Percentiles rank a stretch among this genome's conserved stretches.
Evolutionary conservation across 2,329 filamentous ascomycete species (phyloP).

Genomic region (Cladosporium austrohemisphaericum): DNA sequence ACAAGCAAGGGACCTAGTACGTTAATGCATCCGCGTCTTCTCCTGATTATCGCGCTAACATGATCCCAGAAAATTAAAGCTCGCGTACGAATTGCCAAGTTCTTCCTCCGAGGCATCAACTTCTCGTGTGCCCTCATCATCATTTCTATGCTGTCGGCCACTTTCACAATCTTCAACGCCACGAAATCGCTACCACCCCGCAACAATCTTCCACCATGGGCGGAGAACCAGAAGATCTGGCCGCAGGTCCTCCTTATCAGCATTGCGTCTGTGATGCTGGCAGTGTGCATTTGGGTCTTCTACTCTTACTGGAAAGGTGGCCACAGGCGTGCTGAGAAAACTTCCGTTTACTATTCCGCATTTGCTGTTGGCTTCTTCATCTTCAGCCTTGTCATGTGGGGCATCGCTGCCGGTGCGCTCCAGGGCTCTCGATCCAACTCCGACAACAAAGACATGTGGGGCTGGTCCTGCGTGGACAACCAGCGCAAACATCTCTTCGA

Average conservation of each 20-base stretch:
- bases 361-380: constrained; percentile 94
- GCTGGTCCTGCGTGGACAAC: constrained; percentile 95
- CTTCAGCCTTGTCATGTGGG: constrained; percentile 90
- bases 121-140: constrained; percentile 97
- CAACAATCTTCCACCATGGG: constrained; percentile 83
- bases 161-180: constrained; percentile 87
- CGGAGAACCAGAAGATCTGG: constrained; percentile 74
- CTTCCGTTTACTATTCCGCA: constrained; percentile 89
- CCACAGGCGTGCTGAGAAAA: constrained; percentile 84
- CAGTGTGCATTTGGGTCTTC: constrained; percentile 76
- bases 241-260: constrained; percentile 79
- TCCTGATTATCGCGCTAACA: constrained; percentile 43
- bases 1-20: constrained; percentile 81
- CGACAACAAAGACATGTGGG: constrained; percentile 88
- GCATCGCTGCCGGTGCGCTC: constrained; percentile 75
- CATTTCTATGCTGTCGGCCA: constrained; percentile 81
- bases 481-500: constrained; percentile 68
- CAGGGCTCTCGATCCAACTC: constrained; percentile 72
- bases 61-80: constrained; percentile 78
- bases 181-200: constrained; percentile 71
- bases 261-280: constrained; percentile 75
- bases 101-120: constrained; percentile 90
- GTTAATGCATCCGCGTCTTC: constrained; percentile 35
- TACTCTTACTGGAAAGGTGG: constrained; percentile 84
- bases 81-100: constrained; percentile 86